Evolutionary conservation across 345 rosid genomes (phyloP).

Genomic region (Murraya koenigii): DNA sequence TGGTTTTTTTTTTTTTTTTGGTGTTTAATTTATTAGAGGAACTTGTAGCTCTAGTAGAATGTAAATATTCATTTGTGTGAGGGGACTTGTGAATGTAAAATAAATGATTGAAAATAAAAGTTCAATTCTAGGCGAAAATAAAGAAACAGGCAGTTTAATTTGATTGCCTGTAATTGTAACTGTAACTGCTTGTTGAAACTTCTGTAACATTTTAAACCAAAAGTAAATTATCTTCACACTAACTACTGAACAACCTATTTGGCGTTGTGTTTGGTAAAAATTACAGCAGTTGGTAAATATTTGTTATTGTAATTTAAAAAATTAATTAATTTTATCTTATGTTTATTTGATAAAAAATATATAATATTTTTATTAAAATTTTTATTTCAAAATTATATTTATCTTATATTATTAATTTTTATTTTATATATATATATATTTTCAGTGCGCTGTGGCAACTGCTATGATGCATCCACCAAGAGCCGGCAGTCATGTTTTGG

Average conservation of each 20-base stretch:
- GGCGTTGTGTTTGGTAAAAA: no score
- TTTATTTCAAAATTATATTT: no score
- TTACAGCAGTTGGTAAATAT: no score
- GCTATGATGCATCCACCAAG: not conserved
- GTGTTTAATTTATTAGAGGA: slow-evolving; percentile 15
- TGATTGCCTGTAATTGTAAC: not conserved
- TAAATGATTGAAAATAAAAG: not conserved
- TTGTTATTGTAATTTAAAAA: no score
- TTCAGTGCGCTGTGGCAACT: no score
- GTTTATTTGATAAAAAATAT: no score
- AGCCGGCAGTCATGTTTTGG: not conserved
- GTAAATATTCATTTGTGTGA: slow-evolving; percentile 39
- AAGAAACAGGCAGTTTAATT: not conserved
- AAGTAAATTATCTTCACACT: no score
- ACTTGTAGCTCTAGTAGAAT: slow-evolving; percentile 24
- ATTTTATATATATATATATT: no score
- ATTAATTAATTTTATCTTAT: no score
- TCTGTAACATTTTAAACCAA: not conserved
- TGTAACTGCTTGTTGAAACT: not conserved
- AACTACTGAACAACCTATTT: not conserved
- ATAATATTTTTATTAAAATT: no score
- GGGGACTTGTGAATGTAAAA: slow-evolving; percentile 17
- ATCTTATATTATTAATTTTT: no score
- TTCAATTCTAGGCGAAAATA: not conserved
- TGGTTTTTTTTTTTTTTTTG: not conserved